phyloP scores from a whole-genome alignment of 176 grass and related monocot genomes.

The Oryza officinalis region DNA sequence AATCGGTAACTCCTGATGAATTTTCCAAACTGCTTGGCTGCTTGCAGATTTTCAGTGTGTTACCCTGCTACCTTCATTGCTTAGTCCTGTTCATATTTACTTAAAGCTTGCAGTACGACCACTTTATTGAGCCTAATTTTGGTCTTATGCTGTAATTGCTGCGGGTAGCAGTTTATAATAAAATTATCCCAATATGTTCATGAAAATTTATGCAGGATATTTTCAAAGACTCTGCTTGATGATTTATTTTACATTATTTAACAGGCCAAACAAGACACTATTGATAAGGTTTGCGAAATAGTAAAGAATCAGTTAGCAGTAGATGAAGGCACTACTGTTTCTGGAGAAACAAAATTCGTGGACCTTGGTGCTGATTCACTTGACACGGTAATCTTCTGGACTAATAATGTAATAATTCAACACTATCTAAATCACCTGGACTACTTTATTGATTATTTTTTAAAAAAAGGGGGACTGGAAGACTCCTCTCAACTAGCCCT shows the following conservation, averaged over 20 bases:
- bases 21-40: neutral
- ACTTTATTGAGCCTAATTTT: neutral
- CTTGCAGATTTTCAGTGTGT: neutral
- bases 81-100: neutral
- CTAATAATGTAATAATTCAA: neutral
- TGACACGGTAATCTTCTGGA: constrained; percentile 56
- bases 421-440: neutral
- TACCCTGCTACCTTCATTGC: neutral
- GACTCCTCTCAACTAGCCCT: neutral
- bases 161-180: neutral
- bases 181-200: neutral
- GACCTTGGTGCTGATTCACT: constrained; percentile 71
- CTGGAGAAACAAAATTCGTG: constrained; percentile 55
- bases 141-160: no score
- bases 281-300: constrained; percentile 49
- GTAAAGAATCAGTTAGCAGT: constrained; percentile 59
- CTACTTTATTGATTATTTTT: neutral
- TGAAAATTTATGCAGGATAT: neutral
- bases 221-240: neutral
- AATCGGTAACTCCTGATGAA: neutral
- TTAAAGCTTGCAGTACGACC: neutral
- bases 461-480: neutral
- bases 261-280: constrained; percentile 50
- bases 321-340: constrained; percentile 1
- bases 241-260: constrained; percentile 9